Percentiles rank a stretch among this genome's conserved stretches.
Conservation (phyloP, 2,329 filamentous ascomycete species). For the Dryadomyces quercus-mongolicae region DNA sequence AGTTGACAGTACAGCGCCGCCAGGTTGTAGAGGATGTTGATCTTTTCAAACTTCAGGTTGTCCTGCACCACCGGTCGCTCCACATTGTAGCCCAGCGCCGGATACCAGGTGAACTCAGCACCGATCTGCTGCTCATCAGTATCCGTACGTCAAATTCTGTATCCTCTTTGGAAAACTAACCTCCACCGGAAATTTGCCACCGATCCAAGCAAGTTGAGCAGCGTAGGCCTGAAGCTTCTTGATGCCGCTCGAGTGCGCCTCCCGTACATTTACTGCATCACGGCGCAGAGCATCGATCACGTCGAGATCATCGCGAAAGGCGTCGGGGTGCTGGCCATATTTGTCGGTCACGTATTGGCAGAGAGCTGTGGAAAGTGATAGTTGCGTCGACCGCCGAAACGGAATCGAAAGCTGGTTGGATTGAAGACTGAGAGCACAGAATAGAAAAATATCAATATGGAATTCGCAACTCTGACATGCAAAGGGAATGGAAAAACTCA, state of each 20-base stretch:
- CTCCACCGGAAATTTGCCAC: slow-evolving; percentile 92
- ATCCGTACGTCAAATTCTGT: slow-evolving; percentile 6
- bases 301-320: slow-evolving; percentile 80
- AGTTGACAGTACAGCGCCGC: slow-evolving; percentile 89
- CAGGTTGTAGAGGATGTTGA: slow-evolving; percentile 88
- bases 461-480: too few relatives aligned
- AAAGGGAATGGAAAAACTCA: neutral
- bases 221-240: slow-evolving; percentile 85
- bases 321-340: slow-evolving; percentile 97
- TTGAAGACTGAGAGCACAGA: too few relatives aligned
- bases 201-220: slow-evolving; percentile 84
- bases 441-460: too few relatives aligned
- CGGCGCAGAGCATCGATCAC: slow-evolving; percentile 71
- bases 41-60: slow-evolving; percentile 69
- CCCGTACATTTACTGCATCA: slow-evolving; percentile 79
- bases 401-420: slow-evolving; percentile 64
- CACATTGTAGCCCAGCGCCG: slow-evolving; percentile 80
- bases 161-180: slow-evolving; percentile 25
- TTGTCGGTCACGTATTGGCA: slow-evolving; percentile 93
- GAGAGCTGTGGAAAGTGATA: slow-evolving; percentile 72
- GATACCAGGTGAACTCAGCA: slow-evolving; percentile 94
- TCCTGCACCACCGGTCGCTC: slow-evolving; percentile 56
- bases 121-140: slow-evolving; percentile 50
- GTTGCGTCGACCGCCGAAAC: slow-evolving; percentile 72
- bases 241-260: slow-evolving; percentile 77